These are phyloP conservation scores for Trichosanthes cucumerina DNA, from an alignment of 306 rosid genomes.

Conservation along the genomic window DNA sequence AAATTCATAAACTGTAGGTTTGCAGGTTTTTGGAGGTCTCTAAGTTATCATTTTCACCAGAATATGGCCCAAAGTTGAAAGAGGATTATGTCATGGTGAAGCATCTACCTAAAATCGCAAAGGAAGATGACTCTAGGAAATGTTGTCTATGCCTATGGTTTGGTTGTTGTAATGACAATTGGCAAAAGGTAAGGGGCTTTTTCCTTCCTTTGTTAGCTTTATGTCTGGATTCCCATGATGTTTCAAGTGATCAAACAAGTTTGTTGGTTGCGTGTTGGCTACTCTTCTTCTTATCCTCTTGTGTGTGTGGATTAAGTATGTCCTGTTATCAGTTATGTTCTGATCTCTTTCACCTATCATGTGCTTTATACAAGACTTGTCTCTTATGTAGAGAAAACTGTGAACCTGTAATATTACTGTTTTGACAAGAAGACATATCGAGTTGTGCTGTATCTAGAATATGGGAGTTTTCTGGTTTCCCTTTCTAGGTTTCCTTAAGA, in stretches of 20 bases:
- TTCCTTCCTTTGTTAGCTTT: constrained; percentile 4
- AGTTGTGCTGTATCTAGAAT: neutral
- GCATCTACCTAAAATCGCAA: constrained; percentile 71
- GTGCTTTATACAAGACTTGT: neutral
- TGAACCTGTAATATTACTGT: neutral
- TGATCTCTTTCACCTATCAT: neutral
- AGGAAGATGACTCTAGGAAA: constrained; percentile 51
- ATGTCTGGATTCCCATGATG: neutral
- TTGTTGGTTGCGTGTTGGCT: neutral
- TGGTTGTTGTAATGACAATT: constrained; percentile 85
- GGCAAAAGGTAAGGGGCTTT: constrained; percentile 74
- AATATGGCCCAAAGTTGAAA: constrained; percentile 90
- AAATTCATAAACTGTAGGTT: constrained; percentile 43
- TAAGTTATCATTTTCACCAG: constrained; percentile 79
- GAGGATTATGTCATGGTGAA: constrained; percentile 94
- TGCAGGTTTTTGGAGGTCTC: constrained; percentile 99
- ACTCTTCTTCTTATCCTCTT: neutral
- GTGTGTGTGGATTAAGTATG: neutral
- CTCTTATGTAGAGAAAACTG: neutral
- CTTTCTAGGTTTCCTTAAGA: neutral
- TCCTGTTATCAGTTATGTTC: neutral
- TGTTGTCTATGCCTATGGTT: constrained; percentile 70
- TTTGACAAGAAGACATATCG: neutral
- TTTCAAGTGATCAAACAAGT: neutral
- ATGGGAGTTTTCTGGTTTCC: neutral